A percentile compares a stretch with the other conserved stretches of the same genome.
Conservation (phyloP, 768 basidiomycete species). For the Phylloporus scabripes region DNA sequence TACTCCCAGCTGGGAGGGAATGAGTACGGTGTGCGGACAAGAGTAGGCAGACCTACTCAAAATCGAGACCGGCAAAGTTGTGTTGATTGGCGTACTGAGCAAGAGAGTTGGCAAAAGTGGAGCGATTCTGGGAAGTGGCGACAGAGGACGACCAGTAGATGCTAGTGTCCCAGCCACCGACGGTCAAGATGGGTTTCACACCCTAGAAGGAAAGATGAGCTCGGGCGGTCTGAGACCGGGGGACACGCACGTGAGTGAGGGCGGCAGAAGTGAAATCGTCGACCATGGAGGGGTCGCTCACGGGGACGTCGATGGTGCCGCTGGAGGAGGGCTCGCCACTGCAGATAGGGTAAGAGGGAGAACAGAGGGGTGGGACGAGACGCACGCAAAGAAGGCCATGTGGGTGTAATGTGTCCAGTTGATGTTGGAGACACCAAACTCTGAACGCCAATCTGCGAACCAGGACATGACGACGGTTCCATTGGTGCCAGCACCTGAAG, state of each 20-base stretch:
- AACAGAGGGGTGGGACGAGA: rapidly evolving
- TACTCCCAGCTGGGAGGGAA: conserved; percentile 72
- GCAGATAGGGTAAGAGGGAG: not conserved
- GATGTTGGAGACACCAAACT: conserved; percentile 44
- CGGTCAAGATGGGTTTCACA: conserved; percentile 52
- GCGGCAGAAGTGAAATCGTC: conserved; percentile 24
- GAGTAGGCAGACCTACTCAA: conserved; percentile 44
- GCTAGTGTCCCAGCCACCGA: conserved; percentile 68
- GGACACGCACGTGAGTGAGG: conserved; percentile 18
- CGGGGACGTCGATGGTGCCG: conserved; percentile 10
- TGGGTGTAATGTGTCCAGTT: conserved; percentile 65
- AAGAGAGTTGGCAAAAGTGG: conserved; percentile 52
- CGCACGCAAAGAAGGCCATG: conserved; percentile 59
- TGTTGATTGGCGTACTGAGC: conserved; percentile 43
- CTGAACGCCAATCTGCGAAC: conserved; percentile 65
- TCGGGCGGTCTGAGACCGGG: too few relatives aligned
- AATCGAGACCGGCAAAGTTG: conserved; percentile 58
- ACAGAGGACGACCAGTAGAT: conserved; percentile 57
- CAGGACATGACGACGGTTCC: conserved; percentile 50
- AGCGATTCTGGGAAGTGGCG: conserved; percentile 48
- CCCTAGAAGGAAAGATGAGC: conserved; percentile 29
- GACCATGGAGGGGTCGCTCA: conserved; percentile 3
- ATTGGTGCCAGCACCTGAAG: conserved; percentile 21
- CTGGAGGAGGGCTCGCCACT: conserved; percentile 22
- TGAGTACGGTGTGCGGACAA: not conserved